phyloP scores from a whole-genome alignment of 2,329 filamentous ascomycete genomes.

The Trichoderma asperellum region DNA sequence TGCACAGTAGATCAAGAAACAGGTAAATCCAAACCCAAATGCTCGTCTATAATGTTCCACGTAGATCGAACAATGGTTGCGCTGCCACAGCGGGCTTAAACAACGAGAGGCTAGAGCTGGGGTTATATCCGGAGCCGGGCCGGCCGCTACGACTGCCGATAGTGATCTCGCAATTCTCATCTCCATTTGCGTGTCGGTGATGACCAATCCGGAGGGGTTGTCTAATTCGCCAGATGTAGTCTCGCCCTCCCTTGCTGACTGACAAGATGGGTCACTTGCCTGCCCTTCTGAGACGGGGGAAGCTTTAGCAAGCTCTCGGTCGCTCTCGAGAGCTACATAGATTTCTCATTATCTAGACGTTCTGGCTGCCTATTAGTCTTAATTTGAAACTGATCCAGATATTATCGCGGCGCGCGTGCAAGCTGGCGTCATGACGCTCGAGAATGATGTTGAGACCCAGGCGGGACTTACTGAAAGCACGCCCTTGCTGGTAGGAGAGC shows the following conservation, averaged over 20 bases:
- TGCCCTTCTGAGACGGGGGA: not conserved
- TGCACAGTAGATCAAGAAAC: not conserved
- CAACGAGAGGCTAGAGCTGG: not conserved
- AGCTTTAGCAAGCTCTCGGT: not conserved
- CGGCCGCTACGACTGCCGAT: not conserved
- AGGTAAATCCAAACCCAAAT: not conserved
- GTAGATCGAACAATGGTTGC: not conserved
- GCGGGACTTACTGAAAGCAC: constrained; percentile 5
- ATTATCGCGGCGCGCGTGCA: not conserved
- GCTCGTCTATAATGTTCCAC: not conserved
- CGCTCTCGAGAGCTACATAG: not conserved
- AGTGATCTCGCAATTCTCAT: constrained; percentile 15
- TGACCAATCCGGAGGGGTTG: constrained; percentile 18
- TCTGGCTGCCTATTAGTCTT: not conserved
- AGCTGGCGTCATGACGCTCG: not conserved
- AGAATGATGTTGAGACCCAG: constrained; percentile 21
- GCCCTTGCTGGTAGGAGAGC: constrained; percentile 9
- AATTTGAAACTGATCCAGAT: not conserved
- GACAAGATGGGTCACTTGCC: not conserved
- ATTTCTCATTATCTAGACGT: not conserved
- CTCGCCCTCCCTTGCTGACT: constrained; percentile 3
- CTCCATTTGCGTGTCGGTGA: constrained; percentile 6
- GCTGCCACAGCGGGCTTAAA: not conserved
- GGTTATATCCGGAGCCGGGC: constrained; percentile 5
- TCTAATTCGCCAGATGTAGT: not conserved